A percentile compares a stretch with the other conserved stretches of the same genome.
phyloP scores from a whole-genome alignment of 768 basidiomycete genomes.

The Pulveroboletus frians region DNA sequence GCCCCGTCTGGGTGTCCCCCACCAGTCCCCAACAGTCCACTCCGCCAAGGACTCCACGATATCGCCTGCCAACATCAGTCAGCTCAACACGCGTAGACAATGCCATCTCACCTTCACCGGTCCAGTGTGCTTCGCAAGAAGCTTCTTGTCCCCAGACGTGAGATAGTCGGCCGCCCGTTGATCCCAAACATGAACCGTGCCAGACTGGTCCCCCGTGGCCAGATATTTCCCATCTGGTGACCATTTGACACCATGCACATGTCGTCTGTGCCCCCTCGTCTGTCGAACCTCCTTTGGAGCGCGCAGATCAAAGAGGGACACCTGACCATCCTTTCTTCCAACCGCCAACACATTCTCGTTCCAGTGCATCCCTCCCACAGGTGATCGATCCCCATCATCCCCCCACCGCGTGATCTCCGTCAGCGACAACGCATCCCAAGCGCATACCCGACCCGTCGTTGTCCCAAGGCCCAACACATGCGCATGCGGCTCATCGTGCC shows the following conservation, averaged over 20 bases:
- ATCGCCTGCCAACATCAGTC: constrained; percentile 43
- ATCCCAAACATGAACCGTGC: constrained; percentile 43
- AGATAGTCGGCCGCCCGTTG: constrained; percentile 32
- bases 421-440: constrained; percentile 45
- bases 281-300: constrained; percentile 23
- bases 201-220: constrained; percentile 38
- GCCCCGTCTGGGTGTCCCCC: constrained; percentile 59
- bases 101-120: constrained; percentile 37
- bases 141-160: constrained; percentile 29
- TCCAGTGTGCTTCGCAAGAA: constrained; percentile 40
- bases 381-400: constrained; percentile 18
- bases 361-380: constrained; percentile 41
- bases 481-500: constrained; percentile 41
- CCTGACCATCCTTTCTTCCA: constrained; percentile 35
- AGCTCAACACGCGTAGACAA: background rate
- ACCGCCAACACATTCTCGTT: constrained; percentile 33
- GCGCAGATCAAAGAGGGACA: constrained; percentile 37
- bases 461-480: constrained; percentile 49
- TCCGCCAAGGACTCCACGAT: constrained; percentile 73
- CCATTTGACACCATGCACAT: constrained; percentile 40
- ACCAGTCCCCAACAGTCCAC: constrained; percentile 60
- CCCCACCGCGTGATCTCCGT: constrained; percentile 32
- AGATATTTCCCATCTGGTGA: constrained; percentile 36
- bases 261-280: constrained; percentile 30
- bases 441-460: constrained; percentile 43